Base-by-base conservation (phyloP, 306 rosid species). In the Cicer yamashitae region DNA sequence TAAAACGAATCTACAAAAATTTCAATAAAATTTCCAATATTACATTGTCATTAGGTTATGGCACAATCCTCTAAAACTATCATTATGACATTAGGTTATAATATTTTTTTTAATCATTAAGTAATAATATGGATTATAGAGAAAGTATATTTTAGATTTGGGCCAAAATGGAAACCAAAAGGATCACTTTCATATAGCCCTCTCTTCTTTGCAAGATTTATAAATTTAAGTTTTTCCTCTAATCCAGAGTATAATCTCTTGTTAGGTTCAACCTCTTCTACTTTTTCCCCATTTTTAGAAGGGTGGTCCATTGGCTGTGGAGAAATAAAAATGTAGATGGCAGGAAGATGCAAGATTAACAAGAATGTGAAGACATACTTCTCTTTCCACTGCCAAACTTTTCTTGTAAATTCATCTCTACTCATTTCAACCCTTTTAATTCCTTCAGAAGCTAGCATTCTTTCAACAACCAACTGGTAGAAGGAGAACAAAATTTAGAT, bases 321-420 rank as follows among this genome's bases (percentile, higher is more conserved):
- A 71, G 30, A 53, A 63, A 38, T 64, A 50, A 78, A 62, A 45
- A 75, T 40, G 54, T 12, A 81, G 50, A 79, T 13, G 64, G 64
- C 60, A 78, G 43, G 76, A 71, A 79, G 64, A 71, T 54, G 81
- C 74, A 71, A 79, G 60, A 71, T 54, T 82, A 62, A 79, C 18
- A 47, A 60, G 80, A 47, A 66, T 63, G 76, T 75, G 2, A 80
- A 66, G 79, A 73, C 67, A 62, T 90, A 94, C 98, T 94, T 91
- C 85, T 94, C 93, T 90, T 94, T 94, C 98, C 98, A 94, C 87
- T 94, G 85, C 98, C 97, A 94, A 78, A 94, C 94, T 78, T 88
- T 85, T 39, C 77, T 86, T 70, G 89, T 86, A 82, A 94, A 94
- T 74, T 94, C 96, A 39, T 94, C 94, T 78, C 97, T 88, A 75